Conservation (phyloP, 371 early-diverging fungal genomes). For the Apophysomyces variabilis region DNA sequence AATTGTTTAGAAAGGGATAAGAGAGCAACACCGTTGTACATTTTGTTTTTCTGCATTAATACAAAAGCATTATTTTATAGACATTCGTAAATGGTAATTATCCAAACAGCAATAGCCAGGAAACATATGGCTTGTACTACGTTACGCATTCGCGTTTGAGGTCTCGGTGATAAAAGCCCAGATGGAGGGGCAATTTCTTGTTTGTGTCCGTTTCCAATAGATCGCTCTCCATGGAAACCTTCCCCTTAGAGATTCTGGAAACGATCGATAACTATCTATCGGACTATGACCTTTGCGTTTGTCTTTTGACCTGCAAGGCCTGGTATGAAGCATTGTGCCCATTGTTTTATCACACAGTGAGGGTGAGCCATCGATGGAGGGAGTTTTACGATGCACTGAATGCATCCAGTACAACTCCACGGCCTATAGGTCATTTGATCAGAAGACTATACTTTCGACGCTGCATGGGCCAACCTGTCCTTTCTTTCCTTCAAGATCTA, state of each 20-base stretch:
- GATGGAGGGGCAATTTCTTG: too few species aligned
- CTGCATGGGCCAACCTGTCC: background rate
- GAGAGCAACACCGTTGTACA: background rate
- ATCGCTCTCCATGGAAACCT: too few species aligned
- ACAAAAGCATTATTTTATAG: background rate
- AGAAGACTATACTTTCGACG: background rate
- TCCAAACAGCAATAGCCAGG: background rate
- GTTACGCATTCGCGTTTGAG: too few species aligned
- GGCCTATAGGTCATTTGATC: background rate
- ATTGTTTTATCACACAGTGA: background rate
- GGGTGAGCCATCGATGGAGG: background rate
- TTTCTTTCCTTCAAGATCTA: background rate
- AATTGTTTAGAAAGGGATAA: slow-evolving; percentile 16
- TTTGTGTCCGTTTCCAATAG: too few species aligned
- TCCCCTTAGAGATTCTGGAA: background rate
- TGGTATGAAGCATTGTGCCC: background rate
- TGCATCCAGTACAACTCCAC: background rate
- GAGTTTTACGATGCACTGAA: background rate
- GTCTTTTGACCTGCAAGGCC: background rate
- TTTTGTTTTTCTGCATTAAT: slow-evolving; percentile 1
- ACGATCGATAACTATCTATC: background rate
- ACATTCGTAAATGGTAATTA: background rate
- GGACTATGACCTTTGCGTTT: background rate
- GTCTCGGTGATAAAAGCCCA: too few species aligned
- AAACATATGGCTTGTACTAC: too few species aligned